A percentile compares a stretch with the other conserved stretches of the same genome.
phyloP scores from a whole-genome alignment of 129 eudicot species.

The Kitagawia praeruptora region DNA sequence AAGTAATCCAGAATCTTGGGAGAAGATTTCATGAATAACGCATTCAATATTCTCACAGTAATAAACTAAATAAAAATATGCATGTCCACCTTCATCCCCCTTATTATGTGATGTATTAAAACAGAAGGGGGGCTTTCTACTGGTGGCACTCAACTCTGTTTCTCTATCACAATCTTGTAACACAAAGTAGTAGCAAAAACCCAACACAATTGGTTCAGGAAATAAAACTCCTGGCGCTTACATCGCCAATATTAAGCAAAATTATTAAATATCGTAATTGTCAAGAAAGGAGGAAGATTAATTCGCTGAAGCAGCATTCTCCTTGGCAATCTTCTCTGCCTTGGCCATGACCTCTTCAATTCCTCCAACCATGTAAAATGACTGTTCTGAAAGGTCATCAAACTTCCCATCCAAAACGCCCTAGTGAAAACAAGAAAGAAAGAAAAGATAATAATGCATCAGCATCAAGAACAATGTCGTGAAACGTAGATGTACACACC shows the following conservation, averaged over 20 bases:
- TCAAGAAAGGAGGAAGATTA: constrained; percentile 20
- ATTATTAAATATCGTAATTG: constrained; percentile 42
- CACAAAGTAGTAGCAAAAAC: constrained; percentile 26
- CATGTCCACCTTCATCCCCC: constrained; percentile 38
- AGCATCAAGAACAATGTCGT: neutral
- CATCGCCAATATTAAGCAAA: constrained; percentile 28
- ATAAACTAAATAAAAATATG: constrained; percentile 25
- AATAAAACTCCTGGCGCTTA: constrained; percentile 36
- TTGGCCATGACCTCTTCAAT: constrained; percentile 92
- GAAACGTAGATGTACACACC: no score
- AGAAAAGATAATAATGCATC: neutral
- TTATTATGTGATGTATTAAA: constrained; percentile 34
- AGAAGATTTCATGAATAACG: neutral
- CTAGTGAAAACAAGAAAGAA: neutral
- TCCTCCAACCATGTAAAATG: constrained; percentile 99
- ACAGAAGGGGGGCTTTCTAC: constrained; percentile 22
- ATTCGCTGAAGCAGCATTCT: constrained; percentile 29
- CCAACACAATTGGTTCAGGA: constrained; percentile 26
- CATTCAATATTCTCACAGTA: constrained; percentile 7
- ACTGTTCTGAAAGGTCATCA: constrained; percentile 89
- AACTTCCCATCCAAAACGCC: constrained; percentile 74
- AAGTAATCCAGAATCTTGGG: neutral
- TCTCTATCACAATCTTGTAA: constrained; percentile 31
- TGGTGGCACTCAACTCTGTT: constrained; percentile 32
- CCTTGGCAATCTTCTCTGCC: constrained; percentile 65